Base-by-base conservation (phyloP, 306 rosid species). In the Ormosia semicastrata region DNA sequence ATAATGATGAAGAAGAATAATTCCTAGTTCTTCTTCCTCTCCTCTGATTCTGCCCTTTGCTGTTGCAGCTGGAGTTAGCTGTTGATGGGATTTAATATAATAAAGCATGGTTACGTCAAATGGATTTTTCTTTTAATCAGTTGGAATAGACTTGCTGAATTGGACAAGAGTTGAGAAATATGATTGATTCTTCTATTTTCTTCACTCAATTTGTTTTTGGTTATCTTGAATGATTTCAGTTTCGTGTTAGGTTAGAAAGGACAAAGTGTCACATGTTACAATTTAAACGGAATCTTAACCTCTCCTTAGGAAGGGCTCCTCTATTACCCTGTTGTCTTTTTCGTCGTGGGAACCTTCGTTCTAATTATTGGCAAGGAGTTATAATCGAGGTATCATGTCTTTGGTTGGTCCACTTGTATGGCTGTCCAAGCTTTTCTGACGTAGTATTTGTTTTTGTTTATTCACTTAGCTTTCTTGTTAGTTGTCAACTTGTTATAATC, bases 331-430 rank as follows among this genome's bases (percentile, higher is more conserved):
- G 6, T 54, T 62, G 80, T 72, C 62, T 75, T 65, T 62, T 4
- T 36, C 32, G 80, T 68, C 41, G 2, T 73, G 39, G 83, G 82
- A 43, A 43, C 13, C 47, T 69, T 76, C 80, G 74, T 58, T 62
- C 40, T 71, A 71, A 83, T 86, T 59, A 81, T 90, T 87, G 98
- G 89, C 62, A 66, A 82, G 54, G 83, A 81, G 94, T 73, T 66
- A 71, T 60, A 8, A 58, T 76, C 73, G 72, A 60, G 29, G 43
- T 4, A 8, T 66, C 3, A 8, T 66, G 5, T 41, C 24, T 32
- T 65, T 50, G 74, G 36, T 83, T 85, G 85, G 87, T 49, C 84
- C 91, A 85, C 84, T 77, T 87, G 94, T 81, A 11, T 63, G 82
- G 88, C 77, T 87, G 24, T 66, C 85, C 80, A 73, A 71, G 30